Percentiles rank a stretch among this genome's conserved stretches.
Conservation (phyloP, 768 basidiomycete species). For the Pleurotus tuoliensis region DNA sequence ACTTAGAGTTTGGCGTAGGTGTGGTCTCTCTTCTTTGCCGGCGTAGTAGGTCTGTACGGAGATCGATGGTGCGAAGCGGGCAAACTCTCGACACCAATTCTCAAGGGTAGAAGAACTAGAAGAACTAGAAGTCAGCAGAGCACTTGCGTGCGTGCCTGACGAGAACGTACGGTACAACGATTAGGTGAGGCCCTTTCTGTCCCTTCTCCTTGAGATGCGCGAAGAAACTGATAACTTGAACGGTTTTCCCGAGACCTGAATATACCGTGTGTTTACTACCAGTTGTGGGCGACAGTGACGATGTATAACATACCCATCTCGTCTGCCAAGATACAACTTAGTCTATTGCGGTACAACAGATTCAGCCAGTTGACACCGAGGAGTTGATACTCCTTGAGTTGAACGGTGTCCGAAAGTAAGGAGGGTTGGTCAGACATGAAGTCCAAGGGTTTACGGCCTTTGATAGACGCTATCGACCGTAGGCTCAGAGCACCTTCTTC, state of each 20-base stretch:
- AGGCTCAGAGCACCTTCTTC: constrained; percentile 67
- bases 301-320: constrained; percentile 82
- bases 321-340: constrained; percentile 96
- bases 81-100: constrained; percentile 98
- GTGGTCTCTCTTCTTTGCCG: constrained; percentile 78
- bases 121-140: constrained; percentile 4
- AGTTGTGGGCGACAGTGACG: background rate
- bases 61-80: constrained; percentile 83
- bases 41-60: constrained; percentile 92
- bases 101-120: constrained; percentile 90
- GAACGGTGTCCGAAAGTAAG: constrained; percentile 59
- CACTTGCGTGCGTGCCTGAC: background rate
- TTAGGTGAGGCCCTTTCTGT: constrained; percentile 80
- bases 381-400: constrained; percentile 94
- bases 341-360: constrained; percentile 71
- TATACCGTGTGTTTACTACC: constrained; percentile 9
- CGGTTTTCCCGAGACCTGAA: constrained; percentile 94
- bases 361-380: constrained; percentile 98
- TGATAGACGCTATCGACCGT: constrained; percentile 38
- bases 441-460: constrained; percentile 43
- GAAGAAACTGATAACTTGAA: constrained; percentile 97
- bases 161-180: constrained; percentile 86
- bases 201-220: constrained; percentile 82
- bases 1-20: constrained; percentile 67
- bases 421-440: constrained; percentile 78